Percentiles rank a stretch among this genome's conserved stretches.
These are phyloP conservation scores for Malus asiatica DNA, from an alignment of 306 rosid species.

Conservation along the genomic window DNA sequence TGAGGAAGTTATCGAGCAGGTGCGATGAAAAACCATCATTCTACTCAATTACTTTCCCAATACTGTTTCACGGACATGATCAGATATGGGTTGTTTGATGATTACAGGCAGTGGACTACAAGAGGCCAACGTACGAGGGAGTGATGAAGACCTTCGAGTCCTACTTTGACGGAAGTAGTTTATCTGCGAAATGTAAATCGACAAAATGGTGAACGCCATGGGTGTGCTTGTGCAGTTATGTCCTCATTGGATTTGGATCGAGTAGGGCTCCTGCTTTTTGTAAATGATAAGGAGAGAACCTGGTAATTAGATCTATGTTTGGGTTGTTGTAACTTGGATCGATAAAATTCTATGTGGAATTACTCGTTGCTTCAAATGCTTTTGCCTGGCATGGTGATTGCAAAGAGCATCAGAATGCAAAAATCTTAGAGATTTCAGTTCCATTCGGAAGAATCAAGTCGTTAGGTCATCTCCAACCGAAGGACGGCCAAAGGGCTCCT, in stretches of 20 bases:
- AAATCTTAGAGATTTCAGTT: too few species aligned
- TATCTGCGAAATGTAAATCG: conserved; percentile 78
- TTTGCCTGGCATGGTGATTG: background rate
- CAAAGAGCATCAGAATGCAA: too few species aligned
- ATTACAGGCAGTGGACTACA: conserved; percentile 93
- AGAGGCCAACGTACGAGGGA: conserved; percentile 92
- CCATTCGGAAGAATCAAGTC: background rate
- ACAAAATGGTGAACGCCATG: conserved; percentile 71
- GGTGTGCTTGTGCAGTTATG: conserved; percentile 25
- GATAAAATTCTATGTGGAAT: conserved; percentile 19
- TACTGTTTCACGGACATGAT: conserved; percentile 1
- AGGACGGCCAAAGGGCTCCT: rapidly evolving
- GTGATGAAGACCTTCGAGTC: conserved; percentile 75
- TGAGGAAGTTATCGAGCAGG: conserved; percentile 89
- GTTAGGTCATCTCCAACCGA: too few species aligned
- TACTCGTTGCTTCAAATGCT: conserved; percentile 12
- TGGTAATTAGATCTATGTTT: conserved; percentile 36
- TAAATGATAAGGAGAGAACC: conserved; percentile 46
- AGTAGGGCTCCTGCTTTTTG: conserved; percentile 37
- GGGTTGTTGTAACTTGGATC: conserved; percentile 34
- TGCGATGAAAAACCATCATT: conserved; percentile 9
- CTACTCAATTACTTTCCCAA: background rate
- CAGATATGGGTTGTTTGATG: conserved; percentile 8
- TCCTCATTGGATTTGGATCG: conserved; percentile 28
- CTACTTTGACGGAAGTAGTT: conserved; percentile 47